Conservation (phyloP, 352 stramenopile genomes). For the Pythium pyrilobum region DNA sequence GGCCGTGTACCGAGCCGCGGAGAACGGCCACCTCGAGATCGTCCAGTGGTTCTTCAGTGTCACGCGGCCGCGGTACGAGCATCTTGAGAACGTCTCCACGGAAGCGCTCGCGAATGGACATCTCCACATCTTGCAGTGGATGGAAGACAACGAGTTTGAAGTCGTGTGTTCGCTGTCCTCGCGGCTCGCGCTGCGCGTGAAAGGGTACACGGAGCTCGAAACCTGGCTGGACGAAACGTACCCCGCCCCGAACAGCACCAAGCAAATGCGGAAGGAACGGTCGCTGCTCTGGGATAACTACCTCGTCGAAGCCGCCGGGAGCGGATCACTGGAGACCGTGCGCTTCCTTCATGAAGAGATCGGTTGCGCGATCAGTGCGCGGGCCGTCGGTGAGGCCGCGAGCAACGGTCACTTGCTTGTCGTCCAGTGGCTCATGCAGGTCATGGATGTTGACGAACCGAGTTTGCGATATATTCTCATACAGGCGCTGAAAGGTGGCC, state of each 20-base stretch:
- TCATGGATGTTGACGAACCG: not conserved
- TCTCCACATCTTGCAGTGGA: constrained; percentile 10
- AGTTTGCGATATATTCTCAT: not conserved
- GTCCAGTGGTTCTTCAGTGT: constrained; percentile 13
- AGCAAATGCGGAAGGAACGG: not conserved
- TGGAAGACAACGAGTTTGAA: constrained; percentile 1
- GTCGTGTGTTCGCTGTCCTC: not conserved
- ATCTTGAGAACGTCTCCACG: not conserved
- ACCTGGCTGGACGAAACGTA: constrained; percentile 1
- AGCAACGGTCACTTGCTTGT: not conserved
- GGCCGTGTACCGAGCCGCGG: constrained; percentile 8
- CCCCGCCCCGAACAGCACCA: not conserved
- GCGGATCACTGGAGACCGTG: not conserved
- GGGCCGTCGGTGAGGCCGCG: not conserved
- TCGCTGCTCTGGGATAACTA: not conserved
- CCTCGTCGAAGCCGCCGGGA: not conserved
- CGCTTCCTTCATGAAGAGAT: constrained; percentile 5
- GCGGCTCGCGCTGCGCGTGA: not conserved
- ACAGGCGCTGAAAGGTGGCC: not conserved
- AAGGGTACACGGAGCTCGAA: not conserved
- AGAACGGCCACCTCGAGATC: constrained; percentile 8
- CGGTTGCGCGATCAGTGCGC: not conserved
- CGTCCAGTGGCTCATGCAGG: not conserved
- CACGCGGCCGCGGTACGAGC: not conserved
- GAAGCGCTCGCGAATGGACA: constrained; percentile 2